Evolutionary conservation across 139 green algal genomes (phyloP).

Genomic region (Microglena sp.): DNA sequence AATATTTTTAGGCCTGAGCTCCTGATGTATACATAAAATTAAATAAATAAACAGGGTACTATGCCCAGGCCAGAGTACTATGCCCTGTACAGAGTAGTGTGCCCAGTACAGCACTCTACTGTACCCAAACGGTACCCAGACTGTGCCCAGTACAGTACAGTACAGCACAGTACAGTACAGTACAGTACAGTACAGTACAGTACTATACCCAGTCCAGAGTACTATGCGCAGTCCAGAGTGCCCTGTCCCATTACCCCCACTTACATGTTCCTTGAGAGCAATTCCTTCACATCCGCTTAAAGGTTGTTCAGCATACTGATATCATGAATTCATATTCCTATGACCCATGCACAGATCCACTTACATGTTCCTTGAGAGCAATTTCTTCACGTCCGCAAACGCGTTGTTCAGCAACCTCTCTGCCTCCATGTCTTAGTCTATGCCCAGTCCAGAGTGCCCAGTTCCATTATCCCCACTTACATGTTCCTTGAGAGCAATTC

Average conservation of each 20-base stretch:
- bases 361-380: background rate
- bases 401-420: background rate
- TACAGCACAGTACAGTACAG: too few species aligned
- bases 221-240: background rate
- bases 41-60: too few species aligned
- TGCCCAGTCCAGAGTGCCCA: background rate
- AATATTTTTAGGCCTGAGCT: too few species aligned
- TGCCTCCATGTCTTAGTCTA: background rate
- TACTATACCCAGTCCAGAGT: too few species aligned
- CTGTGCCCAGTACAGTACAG: too few species aligned
- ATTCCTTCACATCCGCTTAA: constrained; percentile 38
- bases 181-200: too few species aligned
- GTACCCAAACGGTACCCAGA: too few species aligned
- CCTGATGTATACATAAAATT: too few species aligned
- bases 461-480: constrained; percentile 1
- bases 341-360: background rate
- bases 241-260: background rate
- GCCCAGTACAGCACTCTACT: too few species aligned
- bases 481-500: constrained; percentile 48
- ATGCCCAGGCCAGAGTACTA: too few species aligned
- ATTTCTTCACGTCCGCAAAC: background rate
- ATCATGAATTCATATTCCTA: background rate
- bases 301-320: constrained; percentile 39
- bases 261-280: constrained; percentile 49
- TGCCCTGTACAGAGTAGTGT: too few species aligned